A percentile compares a stretch with the other conserved stretches of the same genome.
Conservation (phyloP, 495 filamentous ascomycete genomes). For the Lophiostoma macrostomum region DNA sequence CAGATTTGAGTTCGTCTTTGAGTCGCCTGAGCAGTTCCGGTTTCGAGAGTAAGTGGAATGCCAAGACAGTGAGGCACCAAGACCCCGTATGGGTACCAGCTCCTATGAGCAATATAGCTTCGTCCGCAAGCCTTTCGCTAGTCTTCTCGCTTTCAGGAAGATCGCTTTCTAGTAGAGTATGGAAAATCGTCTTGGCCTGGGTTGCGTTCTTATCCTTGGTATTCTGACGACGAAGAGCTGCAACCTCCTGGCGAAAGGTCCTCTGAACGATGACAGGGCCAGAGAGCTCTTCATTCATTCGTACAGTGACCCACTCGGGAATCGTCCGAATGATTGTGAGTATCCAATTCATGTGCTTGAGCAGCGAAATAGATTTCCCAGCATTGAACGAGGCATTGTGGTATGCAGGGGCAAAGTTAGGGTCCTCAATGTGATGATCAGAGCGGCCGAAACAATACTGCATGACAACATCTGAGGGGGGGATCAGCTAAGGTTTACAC, state of each 20-base stretch:
- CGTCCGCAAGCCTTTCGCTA: conserved; percentile 10
- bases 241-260: background rate
- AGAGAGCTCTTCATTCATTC: conserved; percentile 4
- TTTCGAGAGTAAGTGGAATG: conserved; percentile 30
- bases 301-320: conserved; percentile 11
- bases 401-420: conserved; percentile 10
- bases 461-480: conserved; percentile 21
- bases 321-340: conserved; percentile 12
- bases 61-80: conserved; percentile 7
- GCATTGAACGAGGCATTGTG: conserved; percentile 19
- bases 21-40: conserved; percentile 20
- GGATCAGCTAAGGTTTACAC: background rate
- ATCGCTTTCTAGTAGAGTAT: conserved; percentile 11
- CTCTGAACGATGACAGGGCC: conserved; percentile 6
- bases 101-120: conserved; percentile 15
- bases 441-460: conserved; percentile 18
- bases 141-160: conserved; percentile 21
- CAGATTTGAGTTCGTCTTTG: conserved; percentile 11
- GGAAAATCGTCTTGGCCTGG: conserved; percentile 19
- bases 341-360: conserved; percentile 22
- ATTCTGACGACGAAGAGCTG: background rate
- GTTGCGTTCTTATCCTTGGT: conserved; percentile 24
- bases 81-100: conserved; percentile 21
- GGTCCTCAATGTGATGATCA: conserved; percentile 21
- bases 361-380: conserved; percentile 5